These are phyloP conservation scores for Rhizopogon rudus DNA, from an alignment of 768 basidiomycete genomes.

Conservation along the genomic window DNA sequence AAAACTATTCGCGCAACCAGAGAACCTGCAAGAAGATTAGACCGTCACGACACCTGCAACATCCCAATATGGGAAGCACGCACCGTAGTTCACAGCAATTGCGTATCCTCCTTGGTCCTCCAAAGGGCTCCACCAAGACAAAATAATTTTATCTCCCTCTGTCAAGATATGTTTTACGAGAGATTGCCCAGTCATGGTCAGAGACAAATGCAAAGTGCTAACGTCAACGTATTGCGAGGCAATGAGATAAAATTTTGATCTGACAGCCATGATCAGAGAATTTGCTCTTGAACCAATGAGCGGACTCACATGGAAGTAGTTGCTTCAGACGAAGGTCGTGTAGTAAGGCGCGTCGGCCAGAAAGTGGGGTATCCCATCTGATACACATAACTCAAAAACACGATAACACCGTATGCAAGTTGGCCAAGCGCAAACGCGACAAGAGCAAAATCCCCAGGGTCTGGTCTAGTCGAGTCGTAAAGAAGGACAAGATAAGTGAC, in stretches of 20 bases:
- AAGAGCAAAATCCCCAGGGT: conserved; percentile 48
- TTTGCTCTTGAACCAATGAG: not conserved
- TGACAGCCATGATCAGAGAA: not conserved
- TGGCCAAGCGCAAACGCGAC: conserved; percentile 88
- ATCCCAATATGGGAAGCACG: conserved; percentile 12
- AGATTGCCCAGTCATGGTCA: conserved; percentile 85
- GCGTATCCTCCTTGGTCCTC: conserved; percentile 94
- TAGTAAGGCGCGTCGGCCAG: conserved; percentile 26
- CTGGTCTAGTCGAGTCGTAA: conserved; percentile 32
- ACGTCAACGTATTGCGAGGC: conserved; percentile 36
- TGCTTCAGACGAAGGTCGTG: conserved; percentile 8
- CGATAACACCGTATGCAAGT: conserved; percentile 57
- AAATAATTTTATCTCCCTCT: conserved; percentile 89
- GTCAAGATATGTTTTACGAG: conserved; percentile 93
- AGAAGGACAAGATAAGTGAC: conserved; percentile 66
- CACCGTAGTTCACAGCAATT: conserved; percentile 93
- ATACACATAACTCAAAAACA: conserved; percentile 53
- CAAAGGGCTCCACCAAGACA: conserved; percentile 80
- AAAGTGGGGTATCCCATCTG: conserved; percentile 32
- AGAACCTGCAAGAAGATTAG: conserved; percentile 54
- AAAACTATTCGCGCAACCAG: conserved; percentile 89
- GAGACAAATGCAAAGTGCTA: conserved; percentile 54
- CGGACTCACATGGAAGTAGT: conserved; percentile 13
- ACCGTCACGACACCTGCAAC: not conserved
- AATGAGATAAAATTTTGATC: not conserved